Evolutionary conservation across 2,329 filamentous ascomycete species (phyloP), one percentile per base, ranked within the genome.

Genomic region (Diaporthe capsici): DNA sequence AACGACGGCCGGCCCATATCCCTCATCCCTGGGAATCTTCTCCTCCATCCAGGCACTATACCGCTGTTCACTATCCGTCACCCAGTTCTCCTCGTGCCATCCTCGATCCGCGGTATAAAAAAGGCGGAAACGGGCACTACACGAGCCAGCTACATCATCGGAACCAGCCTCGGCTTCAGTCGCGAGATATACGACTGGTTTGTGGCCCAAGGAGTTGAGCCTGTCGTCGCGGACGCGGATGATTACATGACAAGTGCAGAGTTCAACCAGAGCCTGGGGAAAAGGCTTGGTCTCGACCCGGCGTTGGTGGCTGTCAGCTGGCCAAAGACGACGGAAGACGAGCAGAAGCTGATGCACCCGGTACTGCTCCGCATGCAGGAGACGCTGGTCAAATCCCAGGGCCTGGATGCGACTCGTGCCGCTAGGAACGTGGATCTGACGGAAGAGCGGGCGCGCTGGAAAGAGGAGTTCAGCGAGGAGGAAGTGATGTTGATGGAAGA

Each of bases 241-340:
- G 61, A 67, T 12, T 67, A 67, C 44, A 67, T 67, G 61, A 67
- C 61, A 37, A 67, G 61, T 17, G 61, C 31, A 44, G 20, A 37
- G 20, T 67, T 49, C 44, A 49, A 44, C 61, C 31, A 8, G 6
- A 9, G 28, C 44, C 42, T 67, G 20, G 61, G 20, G 42, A 5
- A 51, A 47, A 67, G 28, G 12, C 20, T 67, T 22, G 44, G 61
- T 12, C 61, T 67, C 2, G 44, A 67, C 20, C 61, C 61, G 8
- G 61, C 9, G 12, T 17, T 8, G 61, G 61, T 67, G 28, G 44
- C 44, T 9, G 61, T 67, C 5, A 51, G 28, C 8, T 67, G 61
- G 61, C 42, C 44, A 3, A 13, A 31, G 10, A 67, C 61, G 9
- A n/a, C 61, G 42, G 61, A 49, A 22, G 28, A 67, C 7, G 42